Percentiles rank a stretch among this genome's conserved stretches.
Conservation (phyloP, 768 basidiomycete species). For the Suillus tomentosus region DNA sequence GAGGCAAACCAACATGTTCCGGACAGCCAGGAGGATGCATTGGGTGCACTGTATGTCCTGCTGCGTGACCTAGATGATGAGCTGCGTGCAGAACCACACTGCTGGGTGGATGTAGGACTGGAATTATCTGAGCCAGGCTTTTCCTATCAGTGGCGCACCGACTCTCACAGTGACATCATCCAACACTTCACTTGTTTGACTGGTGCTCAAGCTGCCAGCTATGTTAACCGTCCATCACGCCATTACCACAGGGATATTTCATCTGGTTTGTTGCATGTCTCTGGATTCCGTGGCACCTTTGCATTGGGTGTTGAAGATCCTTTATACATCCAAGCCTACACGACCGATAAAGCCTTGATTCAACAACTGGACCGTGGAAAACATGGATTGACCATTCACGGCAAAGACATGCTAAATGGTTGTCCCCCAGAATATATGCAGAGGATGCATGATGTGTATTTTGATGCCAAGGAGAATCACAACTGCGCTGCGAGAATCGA, state of each 20-base stretch:
- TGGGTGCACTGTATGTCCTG: neutral
- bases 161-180: neutral
- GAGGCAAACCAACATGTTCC: neutral
- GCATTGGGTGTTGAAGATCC: constrained; percentile 18
- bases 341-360: constrained; percentile 35
- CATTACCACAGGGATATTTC: constrained; percentile 30
- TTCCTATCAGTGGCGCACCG: constrained; percentile 7
- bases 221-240: constrained; percentile 15
- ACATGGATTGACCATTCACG: constrained; percentile 27
- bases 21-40: neutral
- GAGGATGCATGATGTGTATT: constrained; percentile 25
- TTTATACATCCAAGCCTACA: constrained; percentile 34
- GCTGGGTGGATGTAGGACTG: constrained; percentile 1
- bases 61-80: neutral
- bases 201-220: constrained; percentile 18
- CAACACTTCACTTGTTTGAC: neutral
- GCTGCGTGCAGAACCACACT: neutral
- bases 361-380: constrained; percentile 21
- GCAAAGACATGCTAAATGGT: constrained; percentile 18
- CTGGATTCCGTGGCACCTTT: constrained; percentile 34
- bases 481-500: constrained; percentile 31
- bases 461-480: constrained; percentile 16
- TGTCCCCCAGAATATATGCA: constrained; percentile 15
- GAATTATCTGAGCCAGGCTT: neutral
- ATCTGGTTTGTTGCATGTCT: constrained; percentile 31